Percentiles rank a stretch among this genome's conserved stretches.
phyloP scores from a whole-genome alignment of 202 grass and related monocot species.

The Carex arenaria region DNA sequence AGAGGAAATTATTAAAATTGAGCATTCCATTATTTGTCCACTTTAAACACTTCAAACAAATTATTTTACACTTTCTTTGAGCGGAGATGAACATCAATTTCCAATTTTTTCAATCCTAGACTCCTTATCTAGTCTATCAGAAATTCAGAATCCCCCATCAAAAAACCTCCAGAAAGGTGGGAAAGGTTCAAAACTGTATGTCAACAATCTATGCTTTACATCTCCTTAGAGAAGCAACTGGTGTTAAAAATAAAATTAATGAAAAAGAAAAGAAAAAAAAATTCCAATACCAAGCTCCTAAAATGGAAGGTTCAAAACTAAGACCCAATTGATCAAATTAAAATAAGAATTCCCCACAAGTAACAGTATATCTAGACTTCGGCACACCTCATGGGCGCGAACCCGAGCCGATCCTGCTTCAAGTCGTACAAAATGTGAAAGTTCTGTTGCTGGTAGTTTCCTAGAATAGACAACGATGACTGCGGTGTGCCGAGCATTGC shows the following conservation, averaged over 20 bases:
- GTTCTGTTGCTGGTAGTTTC: conserved; percentile 57
- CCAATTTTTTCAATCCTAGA: not conserved
- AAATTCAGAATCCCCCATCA: not conserved
- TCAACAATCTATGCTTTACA: conserved; percentile 17
- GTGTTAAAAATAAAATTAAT: conserved; percentile 13
- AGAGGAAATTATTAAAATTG: not conserved
- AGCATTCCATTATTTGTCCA: not conserved
- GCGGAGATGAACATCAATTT: not conserved
- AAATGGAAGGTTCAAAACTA: not conserved
- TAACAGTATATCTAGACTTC: not conserved
- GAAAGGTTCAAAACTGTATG: not conserved
- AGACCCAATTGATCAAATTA: not conserved
- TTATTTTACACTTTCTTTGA: conserved; percentile 16
- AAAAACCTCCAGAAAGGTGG: conserved; percentile 4
- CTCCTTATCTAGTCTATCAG: not conserved
- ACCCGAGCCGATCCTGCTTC: conserved; percentile 53
- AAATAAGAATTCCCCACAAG: not conserved
- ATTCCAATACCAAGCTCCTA: not conserved
- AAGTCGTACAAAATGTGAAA: conserved; percentile 78
- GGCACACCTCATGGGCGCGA: conserved; percentile 70
- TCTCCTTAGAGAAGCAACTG: conserved; percentile 14
- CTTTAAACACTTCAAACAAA: not conserved
- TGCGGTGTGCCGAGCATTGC: conserved; percentile 64
- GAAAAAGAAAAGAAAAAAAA: not conserved
- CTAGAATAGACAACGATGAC: conserved; percentile 58